phyloP scores from a whole-genome alignment of 2,329 filamentous ascomycete species.

The Cucurbitaria berberidis region DNA sequence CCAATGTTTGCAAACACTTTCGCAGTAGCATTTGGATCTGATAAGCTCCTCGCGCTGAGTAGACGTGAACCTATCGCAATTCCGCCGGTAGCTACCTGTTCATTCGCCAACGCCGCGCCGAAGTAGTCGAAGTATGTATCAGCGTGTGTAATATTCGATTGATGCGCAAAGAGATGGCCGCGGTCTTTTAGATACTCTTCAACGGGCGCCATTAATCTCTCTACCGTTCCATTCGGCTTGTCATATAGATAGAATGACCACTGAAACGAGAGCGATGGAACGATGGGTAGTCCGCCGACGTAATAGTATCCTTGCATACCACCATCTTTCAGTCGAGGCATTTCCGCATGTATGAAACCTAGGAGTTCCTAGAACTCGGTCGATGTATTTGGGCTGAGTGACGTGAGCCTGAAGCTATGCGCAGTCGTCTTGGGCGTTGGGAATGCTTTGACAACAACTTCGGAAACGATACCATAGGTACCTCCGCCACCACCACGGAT shows the following conservation, averaged over 20 bases:
- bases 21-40: slow-evolving; percentile 18
- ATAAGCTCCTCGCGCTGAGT: slow-evolving; percentile 23
- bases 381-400: slow-evolving; percentile 8
- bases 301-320: slow-evolving; percentile 38
- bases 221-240: slow-evolving; percentile 25
- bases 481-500: slow-evolving; percentile 51
- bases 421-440: slow-evolving; percentile 39
- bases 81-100: slow-evolving; percentile 29
- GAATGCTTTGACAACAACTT: slow-evolving; percentile 25
- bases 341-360: slow-evolving; percentile 28
- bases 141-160: slow-evolving; percentile 9
- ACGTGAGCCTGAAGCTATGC: slow-evolving; percentile 22
- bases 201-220: slow-evolving; percentile 25
- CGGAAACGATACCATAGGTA: slow-evolving; percentile 50
- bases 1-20: slow-evolving; percentile 24
- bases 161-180: slow-evolving; percentile 18
- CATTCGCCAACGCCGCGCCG: slow-evolving; percentile 13
- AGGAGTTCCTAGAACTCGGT: slow-evolving; percentile 27
- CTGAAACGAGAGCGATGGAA: slow-evolving; percentile 18
- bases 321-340: slow-evolving; percentile 31
- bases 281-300: slow-evolving; percentile 27
- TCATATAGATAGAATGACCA: slow-evolving; percentile 31
- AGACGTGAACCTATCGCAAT: slow-evolving; percentile 30
- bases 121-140: slow-evolving; percentile 21
- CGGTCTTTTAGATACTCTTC: slow-evolving; percentile 14